phyloP scores from a whole-genome alignment of 2,329 filamentous ascomycete species.

The Exserohilum rostratum region DNA sequence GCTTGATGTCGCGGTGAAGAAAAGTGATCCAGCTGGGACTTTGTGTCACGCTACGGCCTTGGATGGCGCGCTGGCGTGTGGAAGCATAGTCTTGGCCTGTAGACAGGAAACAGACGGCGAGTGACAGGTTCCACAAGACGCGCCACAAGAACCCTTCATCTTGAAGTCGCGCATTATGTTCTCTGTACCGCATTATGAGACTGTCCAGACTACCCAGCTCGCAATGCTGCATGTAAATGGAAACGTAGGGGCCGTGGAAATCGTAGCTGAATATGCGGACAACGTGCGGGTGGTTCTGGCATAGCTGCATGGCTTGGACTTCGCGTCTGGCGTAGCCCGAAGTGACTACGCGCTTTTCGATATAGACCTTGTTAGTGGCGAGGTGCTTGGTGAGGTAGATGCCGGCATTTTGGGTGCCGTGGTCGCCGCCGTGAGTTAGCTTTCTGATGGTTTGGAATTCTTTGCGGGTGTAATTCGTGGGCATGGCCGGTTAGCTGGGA shows the following conservation, averaged over 20 bases:
- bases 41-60: not conserved
- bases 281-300: not conserved
- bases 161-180: not conserved
- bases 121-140: slow-evolving; percentile 15
- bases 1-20: slow-evolving; percentile 27
- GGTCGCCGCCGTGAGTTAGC: not conserved
- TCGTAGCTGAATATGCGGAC: not conserved
- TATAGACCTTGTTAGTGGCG: not conserved
- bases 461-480: not conserved
- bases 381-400: not conserved
- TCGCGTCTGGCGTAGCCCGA: not conserved
- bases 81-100: slow-evolving; percentile 5
- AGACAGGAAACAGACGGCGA: slow-evolving; percentile 19
- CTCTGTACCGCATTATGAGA: slow-evolving; percentile 5
- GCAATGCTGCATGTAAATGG: slow-evolving; percentile 21
- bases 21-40: slow-evolving; percentile 11
- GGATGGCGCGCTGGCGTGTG: not conserved
- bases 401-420: not conserved
- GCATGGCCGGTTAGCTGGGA: not conserved
- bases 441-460: not conserved
- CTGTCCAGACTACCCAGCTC: slow-evolving; percentile 22
- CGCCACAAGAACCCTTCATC: slow-evolving; percentile 25
- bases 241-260: not conserved
- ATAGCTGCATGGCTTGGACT: not conserved
- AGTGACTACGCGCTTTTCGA: not conserved